Conservation (phyloP, 1,139 yeast genomes). For the Meyerozyma carpophila region DNA sequence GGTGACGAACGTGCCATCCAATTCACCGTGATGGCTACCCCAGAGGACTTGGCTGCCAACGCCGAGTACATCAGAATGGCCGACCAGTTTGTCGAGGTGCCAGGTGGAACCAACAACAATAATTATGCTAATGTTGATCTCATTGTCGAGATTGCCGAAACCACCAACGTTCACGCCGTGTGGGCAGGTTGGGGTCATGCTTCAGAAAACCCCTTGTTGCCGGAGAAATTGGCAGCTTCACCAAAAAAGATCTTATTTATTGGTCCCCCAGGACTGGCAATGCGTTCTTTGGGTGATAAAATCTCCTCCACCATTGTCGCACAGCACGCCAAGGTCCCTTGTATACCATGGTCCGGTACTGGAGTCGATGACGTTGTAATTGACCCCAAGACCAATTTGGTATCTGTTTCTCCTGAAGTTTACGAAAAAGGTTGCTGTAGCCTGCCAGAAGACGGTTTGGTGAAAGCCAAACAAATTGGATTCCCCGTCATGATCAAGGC, state of each 20-base stretch:
- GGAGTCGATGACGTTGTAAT: slow-evolving; percentile 80
- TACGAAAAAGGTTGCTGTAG: slow-evolving; percentile 86
- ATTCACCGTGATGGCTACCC: slow-evolving; percentile 98
- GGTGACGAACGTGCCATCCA: slow-evolving; percentile 92
- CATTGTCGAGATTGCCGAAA: slow-evolving; percentile 94
- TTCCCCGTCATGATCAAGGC: slow-evolving; percentile 97
- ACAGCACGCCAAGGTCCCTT: slow-evolving; percentile 95
- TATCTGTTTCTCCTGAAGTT: slow-evolving; percentile 78
- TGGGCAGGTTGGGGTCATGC: slow-evolving; percentile 99
- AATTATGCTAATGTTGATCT: slow-evolving; percentile 97
- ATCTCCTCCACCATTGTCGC: slow-evolving; percentile 97
- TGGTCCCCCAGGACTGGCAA: slow-evolving; percentile 98
- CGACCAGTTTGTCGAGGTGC: slow-evolving; percentile 95
- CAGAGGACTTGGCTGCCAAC: slow-evolving; percentile 94
- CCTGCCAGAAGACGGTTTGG: slow-evolving; percentile 83
- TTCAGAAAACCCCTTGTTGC: slow-evolving; percentile 90
- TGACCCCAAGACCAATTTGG: slow-evolving; percentile 67
- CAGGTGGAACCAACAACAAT: slow-evolving; percentile 98
- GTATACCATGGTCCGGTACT: slow-evolving; percentile 99
- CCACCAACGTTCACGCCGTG: slow-evolving; percentile 94
- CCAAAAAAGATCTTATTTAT: slow-evolving; percentile 85
- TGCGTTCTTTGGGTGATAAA: slow-evolving; percentile 98
- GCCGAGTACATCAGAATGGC: slow-evolving; percentile 99
- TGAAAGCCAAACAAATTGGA: slow-evolving; percentile 78
- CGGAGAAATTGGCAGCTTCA: slow-evolving; percentile 88